phyloP scores from a whole-genome alignment of 306 rosid species.

The Canavalia gladiata region DNA sequence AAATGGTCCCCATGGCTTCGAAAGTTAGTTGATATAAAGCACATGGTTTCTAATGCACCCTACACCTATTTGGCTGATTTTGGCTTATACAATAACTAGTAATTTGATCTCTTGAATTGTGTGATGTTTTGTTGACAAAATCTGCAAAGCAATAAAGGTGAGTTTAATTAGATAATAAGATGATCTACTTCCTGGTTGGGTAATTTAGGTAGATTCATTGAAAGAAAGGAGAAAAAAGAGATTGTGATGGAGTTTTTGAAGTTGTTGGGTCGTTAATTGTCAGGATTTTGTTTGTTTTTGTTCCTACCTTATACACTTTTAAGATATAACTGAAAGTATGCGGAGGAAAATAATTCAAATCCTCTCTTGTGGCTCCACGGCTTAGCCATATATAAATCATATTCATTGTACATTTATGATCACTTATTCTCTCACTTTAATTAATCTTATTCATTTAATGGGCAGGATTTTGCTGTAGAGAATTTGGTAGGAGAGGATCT shows the following conservation, averaged over 20 bases:
- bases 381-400: too few species aligned
- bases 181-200: neutral
- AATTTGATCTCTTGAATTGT: neutral
- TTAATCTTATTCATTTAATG: too few species aligned
- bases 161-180: neutral
- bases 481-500: too few species aligned
- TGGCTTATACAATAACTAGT: neutral
- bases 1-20: conserved; percentile 44
- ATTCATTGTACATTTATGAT: too few species aligned
- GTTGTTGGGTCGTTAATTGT: neutral
- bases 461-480: too few species aligned
- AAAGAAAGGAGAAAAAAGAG: neutral
- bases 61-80: conserved; percentile 24
- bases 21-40: conserved; percentile 7
- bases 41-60: conserved; percentile 30
- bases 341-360: neutral
- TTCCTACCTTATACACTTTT: neutral
- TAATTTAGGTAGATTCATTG: neutral
- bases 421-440: too few species aligned
- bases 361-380: too few species aligned
- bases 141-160: neutral
- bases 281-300: too few species aligned
- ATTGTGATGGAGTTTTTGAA: neutral
- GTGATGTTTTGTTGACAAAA: neutral
- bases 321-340: neutral